Evolutionary conservation across 139 green algal genomes (phyloP).

Genomic region (Coelastrella sp.): DNA sequence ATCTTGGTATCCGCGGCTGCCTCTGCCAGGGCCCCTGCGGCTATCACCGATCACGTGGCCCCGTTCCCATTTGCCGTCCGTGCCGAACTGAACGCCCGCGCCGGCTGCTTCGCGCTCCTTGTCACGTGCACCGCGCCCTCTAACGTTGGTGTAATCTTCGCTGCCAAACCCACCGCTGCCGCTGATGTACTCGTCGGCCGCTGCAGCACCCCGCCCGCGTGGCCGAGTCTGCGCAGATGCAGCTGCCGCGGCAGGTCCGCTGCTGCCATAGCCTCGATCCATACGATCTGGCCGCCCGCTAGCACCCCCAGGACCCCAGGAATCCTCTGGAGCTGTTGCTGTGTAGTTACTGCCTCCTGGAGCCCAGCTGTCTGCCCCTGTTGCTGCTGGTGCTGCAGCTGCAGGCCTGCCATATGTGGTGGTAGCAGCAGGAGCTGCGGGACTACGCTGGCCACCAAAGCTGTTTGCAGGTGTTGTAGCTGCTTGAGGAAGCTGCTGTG

Average conservation of each 20-base stretch:
- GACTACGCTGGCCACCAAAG: background rate
- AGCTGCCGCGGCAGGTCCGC: background rate
- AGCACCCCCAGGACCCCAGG: background rate
- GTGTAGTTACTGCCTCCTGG: background rate
- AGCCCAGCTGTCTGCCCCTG: background rate
- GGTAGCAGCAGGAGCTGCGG: background rate
- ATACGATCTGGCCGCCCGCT: background rate
- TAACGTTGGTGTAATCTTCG: background rate
- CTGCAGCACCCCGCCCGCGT: background rate
- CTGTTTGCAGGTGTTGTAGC: slow-evolving; percentile 21
- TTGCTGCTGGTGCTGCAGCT: slow-evolving; percentile 10
- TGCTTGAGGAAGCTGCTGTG: slow-evolving; percentile 18
- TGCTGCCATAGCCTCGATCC: background rate
- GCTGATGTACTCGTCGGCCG: background rate
- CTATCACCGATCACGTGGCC: slow-evolving; percentile 29
- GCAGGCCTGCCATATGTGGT: background rate
- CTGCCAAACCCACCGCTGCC: background rate
- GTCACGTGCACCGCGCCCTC: background rate
- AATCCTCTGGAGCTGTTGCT: background rate
- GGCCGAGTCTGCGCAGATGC: background rate
- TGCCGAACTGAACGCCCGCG: background rate
- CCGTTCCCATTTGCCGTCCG: slow-evolving; percentile 40
- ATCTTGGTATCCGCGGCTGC: slow-evolving; percentile 8
- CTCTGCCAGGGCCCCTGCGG: background rate
- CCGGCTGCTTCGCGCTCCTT: background rate